Conservation (phyloP, 2,329 filamentous ascomycete species). For the Uncinocarpus reesii region DNA sequence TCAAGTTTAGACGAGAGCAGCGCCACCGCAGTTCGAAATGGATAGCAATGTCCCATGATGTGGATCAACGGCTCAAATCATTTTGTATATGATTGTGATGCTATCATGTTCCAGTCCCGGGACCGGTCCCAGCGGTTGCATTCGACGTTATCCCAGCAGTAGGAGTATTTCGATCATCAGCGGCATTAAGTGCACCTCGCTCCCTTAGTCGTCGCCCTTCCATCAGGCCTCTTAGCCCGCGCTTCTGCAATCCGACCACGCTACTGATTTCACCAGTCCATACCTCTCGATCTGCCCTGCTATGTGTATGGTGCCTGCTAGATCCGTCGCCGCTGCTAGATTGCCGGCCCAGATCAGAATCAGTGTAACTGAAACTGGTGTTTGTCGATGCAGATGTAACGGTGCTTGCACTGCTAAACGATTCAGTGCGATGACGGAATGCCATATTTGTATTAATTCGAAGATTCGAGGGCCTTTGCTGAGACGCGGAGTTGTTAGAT, state of each 20-base stretch:
- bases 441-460: slow-evolving; percentile 34
- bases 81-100: background rate
- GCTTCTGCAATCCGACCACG: slow-evolving; percentile 90
- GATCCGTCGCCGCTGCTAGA: slow-evolving; percentile 29
- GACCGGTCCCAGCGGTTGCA: background rate
- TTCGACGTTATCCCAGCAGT: slow-evolving; percentile 6
- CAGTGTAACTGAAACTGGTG: slow-evolving; percentile 32
- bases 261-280: slow-evolving; percentile 68
- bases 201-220: slow-evolving; percentile 71
- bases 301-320: slow-evolving; percentile 29
- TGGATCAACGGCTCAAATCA: background rate
- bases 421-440: slow-evolving; percentile 31
- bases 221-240: slow-evolving; percentile 85
- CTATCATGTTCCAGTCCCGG: slow-evolving; percentile 1
- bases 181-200: slow-evolving; percentile 25
- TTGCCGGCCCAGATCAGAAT: slow-evolving; percentile 23
- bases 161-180: slow-evolving; percentile 20
- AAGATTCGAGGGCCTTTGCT: slow-evolving; percentile 21
- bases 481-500: slow-evolving; percentile 10
- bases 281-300: slow-evolving; percentile 46
- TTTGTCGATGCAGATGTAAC: slow-evolving; percentile 31
- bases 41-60: background rate
- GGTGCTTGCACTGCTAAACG: slow-evolving; percentile 30
- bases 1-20: background rate
- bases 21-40: background rate